These are phyloP conservation scores for Umbilicus rupestris DNA, from an alignment of 164 flowering plant genomes.

Conservation along the genomic window DNA sequence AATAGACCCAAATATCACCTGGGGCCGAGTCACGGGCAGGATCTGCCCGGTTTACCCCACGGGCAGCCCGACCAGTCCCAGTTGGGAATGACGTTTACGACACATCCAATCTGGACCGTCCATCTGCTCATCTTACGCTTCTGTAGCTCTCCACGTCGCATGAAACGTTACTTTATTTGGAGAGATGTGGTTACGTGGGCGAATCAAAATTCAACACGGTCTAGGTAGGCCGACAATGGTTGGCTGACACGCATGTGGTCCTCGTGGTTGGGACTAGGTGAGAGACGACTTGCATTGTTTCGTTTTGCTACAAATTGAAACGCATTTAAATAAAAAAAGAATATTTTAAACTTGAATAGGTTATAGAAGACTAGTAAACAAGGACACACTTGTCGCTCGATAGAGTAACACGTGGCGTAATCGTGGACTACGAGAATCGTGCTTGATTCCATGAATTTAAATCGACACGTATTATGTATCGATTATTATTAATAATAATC, in stretches of 20 bases:
- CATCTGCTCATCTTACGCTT: slow-evolving; percentile 21
- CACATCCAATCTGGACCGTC: slow-evolving; percentile 30
- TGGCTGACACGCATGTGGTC: slow-evolving; percentile 75
- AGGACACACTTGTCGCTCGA: not conserved
- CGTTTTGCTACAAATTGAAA: too few species aligned
- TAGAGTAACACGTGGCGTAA: slow-evolving; percentile 20
- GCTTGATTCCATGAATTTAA: not conserved
- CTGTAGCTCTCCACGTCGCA: slow-evolving; percentile 21
- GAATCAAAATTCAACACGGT: slow-evolving; percentile 26
- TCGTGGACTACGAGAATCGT: slow-evolving; percentile 16
- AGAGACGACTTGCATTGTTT: not conserved
- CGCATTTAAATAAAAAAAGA: too few species aligned
- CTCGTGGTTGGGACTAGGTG: slow-evolving; percentile 4
- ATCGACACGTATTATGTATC: not conserved
- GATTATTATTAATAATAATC: not conserved
- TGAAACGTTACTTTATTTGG: not conserved
- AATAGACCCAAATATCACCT: slow-evolving; percentile 12
- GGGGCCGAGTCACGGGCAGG: slow-evolving; percentile 13
- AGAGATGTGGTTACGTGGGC: slow-evolving; percentile 23
- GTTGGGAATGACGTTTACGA: slow-evolving; percentile 34
- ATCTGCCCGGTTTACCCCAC: not conserved
- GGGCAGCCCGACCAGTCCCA: slow-evolving; percentile 39
- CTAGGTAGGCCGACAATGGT: slow-evolving; percentile 18
- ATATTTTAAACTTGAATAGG: not conserved
- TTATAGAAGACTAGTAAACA: not conserved